Percentiles rank a stretch among this genome's conserved stretches.
phyloP scores from a whole-genome alignment of 2,329 filamentous ascomycete species.

The Ascochyta fabae region DNA sequence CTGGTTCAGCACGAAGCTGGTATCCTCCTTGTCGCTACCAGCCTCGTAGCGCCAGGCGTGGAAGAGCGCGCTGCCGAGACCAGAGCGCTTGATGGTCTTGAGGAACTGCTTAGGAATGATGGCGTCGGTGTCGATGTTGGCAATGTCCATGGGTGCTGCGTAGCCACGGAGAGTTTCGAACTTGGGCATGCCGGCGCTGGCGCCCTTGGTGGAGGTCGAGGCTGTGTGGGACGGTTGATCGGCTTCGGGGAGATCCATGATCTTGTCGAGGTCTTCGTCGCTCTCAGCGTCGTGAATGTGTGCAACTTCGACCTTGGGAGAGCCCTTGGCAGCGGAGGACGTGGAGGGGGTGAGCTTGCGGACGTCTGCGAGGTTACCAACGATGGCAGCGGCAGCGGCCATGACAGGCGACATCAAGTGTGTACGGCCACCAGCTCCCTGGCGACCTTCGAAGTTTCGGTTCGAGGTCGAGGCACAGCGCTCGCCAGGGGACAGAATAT shows the following conservation, averaged over 20 bases:
- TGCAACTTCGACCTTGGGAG: slow-evolving; percentile 64
- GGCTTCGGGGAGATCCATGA: slow-evolving; percentile 64
- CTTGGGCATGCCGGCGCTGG: slow-evolving; percentile 73
- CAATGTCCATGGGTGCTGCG: slow-evolving; percentile 83
- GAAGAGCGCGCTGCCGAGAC: slow-evolving; percentile 88
- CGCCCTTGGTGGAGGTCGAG: slow-evolving; percentile 55
- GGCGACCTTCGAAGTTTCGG: slow-evolving; percentile 95
- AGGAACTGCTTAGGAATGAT: slow-evolving; percentile 99
- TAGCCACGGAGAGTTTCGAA: slow-evolving; percentile 86
- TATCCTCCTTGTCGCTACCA: slow-evolving; percentile 73
- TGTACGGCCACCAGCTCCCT: slow-evolving; percentile 88
- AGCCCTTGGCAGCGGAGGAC: slow-evolving; percentile 54
- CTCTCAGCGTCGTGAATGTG: slow-evolving; percentile 64
- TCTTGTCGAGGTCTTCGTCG: slow-evolving; percentile 68
- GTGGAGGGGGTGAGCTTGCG: slow-evolving; percentile 71
- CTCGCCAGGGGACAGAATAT: slow-evolving; percentile 90
- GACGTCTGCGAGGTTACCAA: slow-evolving; percentile 90
- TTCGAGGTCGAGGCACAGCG: slow-evolving; percentile 95
- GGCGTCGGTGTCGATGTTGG: slow-evolving; percentile 97
- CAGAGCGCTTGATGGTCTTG: slow-evolving; percentile 98
- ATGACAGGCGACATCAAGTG: slow-evolving; percentile 98
- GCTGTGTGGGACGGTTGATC: slow-evolving; percentile 74
- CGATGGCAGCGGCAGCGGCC: slow-evolving; percentile 89
- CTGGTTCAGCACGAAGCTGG: slow-evolving; percentile 87
- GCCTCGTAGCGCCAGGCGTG: slow-evolving; percentile 75